Evolutionary conservation across 164 flowering plant genomes (phyloP), one percentile per base, ranked within the genome.

Genomic region (Cinnamomum micranthum): DNA sequence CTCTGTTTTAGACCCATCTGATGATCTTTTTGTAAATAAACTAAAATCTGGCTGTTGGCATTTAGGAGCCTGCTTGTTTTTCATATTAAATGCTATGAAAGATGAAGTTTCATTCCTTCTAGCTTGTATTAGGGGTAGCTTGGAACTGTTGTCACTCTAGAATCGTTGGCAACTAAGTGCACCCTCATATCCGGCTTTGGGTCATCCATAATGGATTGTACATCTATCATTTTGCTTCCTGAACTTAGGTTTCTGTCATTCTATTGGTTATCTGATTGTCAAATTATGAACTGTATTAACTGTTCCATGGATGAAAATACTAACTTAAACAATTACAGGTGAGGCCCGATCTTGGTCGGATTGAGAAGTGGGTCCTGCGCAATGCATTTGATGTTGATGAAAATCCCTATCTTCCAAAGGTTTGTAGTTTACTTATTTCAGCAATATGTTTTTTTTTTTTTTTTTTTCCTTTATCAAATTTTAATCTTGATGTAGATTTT

Each of bases 361-460:
- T 94, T 74, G 99, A 96, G 87, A 96, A 96, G 84, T 96, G 99
- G 99, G 71, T 96, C 74, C 75, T 94, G 50, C 95, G 99, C 74
- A 89, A 96, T 82, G 99, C 98, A 70, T 96, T 96, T 84, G 99
- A 96, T 87, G 99, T 89, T 81, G 95, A 90, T 3, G 72, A 90
- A 84, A 88, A 84, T 25, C 99, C 97, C 25, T 96, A 92, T 81
- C 85, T 96, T 69, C 99, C 99, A 4, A 96, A 96, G 94, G 99
- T 96, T 75, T 85, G 83, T 60, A 31, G 68, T 73, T 70, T 76
- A 33, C 47, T 62, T 60, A 19, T 60, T 64, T 64, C 33, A 19
- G 60, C 60, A 55, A 55, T 55, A 55, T 3, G 60, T 41, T 6
- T 31, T 41, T 6, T 6, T 35, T 41, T 41, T 6, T 31, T 41